These are phyloP conservation scores for Hippophae tibetana DNA, from an alignment of 306 rosid species.

Conservation along the genomic window DNA sequence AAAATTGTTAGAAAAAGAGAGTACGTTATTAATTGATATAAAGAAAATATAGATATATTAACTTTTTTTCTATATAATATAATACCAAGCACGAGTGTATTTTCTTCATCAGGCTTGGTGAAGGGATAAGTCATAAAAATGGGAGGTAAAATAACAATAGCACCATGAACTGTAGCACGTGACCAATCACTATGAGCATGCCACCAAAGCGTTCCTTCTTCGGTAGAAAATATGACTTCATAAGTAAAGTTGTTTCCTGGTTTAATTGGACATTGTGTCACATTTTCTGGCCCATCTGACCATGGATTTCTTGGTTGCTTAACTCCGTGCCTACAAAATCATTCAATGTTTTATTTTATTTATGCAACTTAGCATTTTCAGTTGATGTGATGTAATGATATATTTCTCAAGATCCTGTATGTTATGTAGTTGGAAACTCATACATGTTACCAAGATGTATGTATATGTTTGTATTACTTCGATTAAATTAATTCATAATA, in stretches of 20 bases:
- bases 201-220: conserved; percentile 27
- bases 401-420: too few species aligned
- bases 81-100: conserved; percentile 47
- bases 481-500: too few species aligned
- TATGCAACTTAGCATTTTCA: too few species aligned
- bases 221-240: conserved; percentile 10
- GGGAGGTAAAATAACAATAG: conserved; percentile 9
- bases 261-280: conserved; percentile 17
- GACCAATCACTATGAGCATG: conserved; percentile 24
- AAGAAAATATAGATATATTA: too few species aligned
- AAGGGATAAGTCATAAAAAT: conserved; percentile 4
- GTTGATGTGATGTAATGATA: too few species aligned
- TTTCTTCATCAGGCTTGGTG: conserved; percentile 19
- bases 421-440: too few species aligned
- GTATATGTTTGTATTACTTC: too few species aligned
- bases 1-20: too few species aligned
- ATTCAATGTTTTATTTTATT: too few species aligned
- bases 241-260: conserved; percentile 17
- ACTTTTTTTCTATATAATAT: too few species aligned
- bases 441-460: too few species aligned
- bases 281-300: conserved; percentile 20
- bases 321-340: conserved; percentile 17
- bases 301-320: conserved; percentile 11
- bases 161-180: conserved; percentile 23
- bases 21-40: too few species aligned